Percentiles rank a stretch among this genome's conserved stretches.
Conservation (phyloP, 2,329 filamentous ascomycete genomes). For the Acrodontium crateriforme region DNA sequence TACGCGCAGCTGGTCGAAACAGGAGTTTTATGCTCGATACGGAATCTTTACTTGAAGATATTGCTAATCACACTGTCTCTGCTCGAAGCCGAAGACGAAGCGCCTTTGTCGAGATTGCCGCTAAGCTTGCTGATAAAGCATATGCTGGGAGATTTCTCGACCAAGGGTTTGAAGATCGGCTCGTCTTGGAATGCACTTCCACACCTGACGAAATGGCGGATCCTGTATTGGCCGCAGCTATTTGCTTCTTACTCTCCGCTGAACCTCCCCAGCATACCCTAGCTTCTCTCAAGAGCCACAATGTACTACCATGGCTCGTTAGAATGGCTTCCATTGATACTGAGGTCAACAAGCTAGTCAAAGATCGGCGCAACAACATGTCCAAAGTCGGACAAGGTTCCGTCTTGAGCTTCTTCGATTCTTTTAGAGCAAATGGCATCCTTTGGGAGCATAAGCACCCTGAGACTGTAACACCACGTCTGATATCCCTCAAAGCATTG, state of each 20-base stretch:
- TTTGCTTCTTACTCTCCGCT: constrained; percentile 48
- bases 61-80: constrained; percentile 32
- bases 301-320: constrained; percentile 31
- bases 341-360: constrained; percentile 47
- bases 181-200: constrained; percentile 47
- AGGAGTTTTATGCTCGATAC: constrained; percentile 42
- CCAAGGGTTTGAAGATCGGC: constrained; percentile 53
- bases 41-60: constrained; percentile 44
- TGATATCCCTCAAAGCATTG: constrained; percentile 49
- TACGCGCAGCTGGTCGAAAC: constrained; percentile 45
- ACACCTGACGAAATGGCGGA: constrained; percentile 34
- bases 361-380: constrained; percentile 54
- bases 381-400: constrained; percentile 49
- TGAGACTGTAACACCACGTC: constrained; percentile 44
- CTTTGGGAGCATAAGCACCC: constrained; percentile 47
- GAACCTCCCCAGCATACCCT: constrained; percentile 48
- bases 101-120: constrained; percentile 42
- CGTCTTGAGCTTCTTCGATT: constrained; percentile 40
- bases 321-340: constrained; percentile 39
- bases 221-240: constrained; percentile 49
- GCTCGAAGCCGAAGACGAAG: constrained; percentile 36
- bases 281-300: constrained; percentile 32
- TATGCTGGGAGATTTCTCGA: constrained; percentile 61
- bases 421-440: constrained; percentile 25
- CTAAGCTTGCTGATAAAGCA: constrained; percentile 41